A percentile compares a stretch with the other conserved stretches of the same genome.
Conservation (phyloP, 2,329 filamentous ascomycete genomes). For the Moelleriella libera region DNA sequence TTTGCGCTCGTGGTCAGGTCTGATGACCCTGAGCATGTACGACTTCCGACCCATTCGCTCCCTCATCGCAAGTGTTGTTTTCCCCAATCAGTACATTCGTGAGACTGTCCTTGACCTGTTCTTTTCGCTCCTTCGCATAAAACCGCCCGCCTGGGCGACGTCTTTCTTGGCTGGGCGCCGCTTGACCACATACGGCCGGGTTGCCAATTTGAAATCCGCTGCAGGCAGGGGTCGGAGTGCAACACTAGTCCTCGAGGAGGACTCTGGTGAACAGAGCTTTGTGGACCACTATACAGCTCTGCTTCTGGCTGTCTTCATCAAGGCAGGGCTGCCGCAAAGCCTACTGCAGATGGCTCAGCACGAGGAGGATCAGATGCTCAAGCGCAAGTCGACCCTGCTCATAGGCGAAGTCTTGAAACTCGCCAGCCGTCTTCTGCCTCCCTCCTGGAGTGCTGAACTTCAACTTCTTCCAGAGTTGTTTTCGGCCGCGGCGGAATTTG, state of each 20-base stretch:
- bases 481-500: slow-evolving; percentile 57
- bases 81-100: slow-evolving; percentile 39
- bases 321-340: slow-evolving; percentile 55
- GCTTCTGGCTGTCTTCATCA: slow-evolving; percentile 71
- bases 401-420: slow-evolving; percentile 87
- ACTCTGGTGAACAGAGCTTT: slow-evolving; percentile 64
- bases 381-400: slow-evolving; percentile 78
- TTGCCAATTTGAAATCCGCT: slow-evolving; percentile 65
- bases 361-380: slow-evolving; percentile 53
- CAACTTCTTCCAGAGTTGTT: slow-evolving; percentile 84
- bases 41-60: slow-evolving; percentile 75
- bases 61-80: slow-evolving; percentile 49
- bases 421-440: slow-evolving; percentile 71
- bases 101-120: slow-evolving; percentile 82
- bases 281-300: slow-evolving; percentile 90
- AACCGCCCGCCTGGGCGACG: slow-evolving; percentile 82
- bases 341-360: slow-evolving; percentile 53
- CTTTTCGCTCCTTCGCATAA: slow-evolving; percentile 71
- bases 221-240: slow-evolving; percentile 31
- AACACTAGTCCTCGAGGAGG: slow-evolving; percentile 46
- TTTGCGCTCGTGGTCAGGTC: slow-evolving; percentile 83
- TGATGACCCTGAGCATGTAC: slow-evolving; percentile 80
- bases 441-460: slow-evolving; percentile 66
- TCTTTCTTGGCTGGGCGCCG: slow-evolving; percentile 87
- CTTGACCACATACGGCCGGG: slow-evolving; percentile 90